These are phyloP conservation scores for Schizophyllum commune DNA, from an alignment of 1,284 basidiomycete genomes.

Conservation along the genomic window DNA sequence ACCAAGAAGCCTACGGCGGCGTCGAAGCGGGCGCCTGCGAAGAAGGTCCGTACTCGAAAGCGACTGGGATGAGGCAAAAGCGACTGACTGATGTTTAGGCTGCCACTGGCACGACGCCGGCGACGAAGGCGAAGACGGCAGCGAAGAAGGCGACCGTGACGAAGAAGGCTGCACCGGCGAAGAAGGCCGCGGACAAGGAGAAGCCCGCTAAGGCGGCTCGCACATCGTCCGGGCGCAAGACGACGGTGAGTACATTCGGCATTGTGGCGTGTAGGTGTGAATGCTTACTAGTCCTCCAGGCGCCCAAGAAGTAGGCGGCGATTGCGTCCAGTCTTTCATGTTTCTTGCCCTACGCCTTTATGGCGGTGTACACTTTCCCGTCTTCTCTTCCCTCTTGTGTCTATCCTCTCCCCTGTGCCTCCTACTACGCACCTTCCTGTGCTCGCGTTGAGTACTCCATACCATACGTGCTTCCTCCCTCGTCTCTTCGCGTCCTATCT, in stretches of 20 bases:
- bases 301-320: not conserved
- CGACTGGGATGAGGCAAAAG: not conserved
- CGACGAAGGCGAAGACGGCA: slow-evolving; percentile 20
- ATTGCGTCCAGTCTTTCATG: slow-evolving; percentile 4
- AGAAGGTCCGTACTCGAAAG: slow-evolving; percentile 9
- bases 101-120: slow-evolving; percentile 10
- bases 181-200: not conserved
- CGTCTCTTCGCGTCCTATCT: slow-evolving; percentile 10
- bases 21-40: slow-evolving; percentile 10
- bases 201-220: not conserved
- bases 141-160: slow-evolving; percentile 20
- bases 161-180: slow-evolving; percentile 12
- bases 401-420: too few species aligned
- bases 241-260: not conserved
- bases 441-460: too few species aligned
- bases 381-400: not conserved
- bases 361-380: slow-evolving; percentile 4
- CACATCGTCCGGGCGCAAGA: not conserved
- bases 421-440: too few species aligned
- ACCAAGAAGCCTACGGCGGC: slow-evolving; percentile 9
- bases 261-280: not conserved
- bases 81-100: not conserved
- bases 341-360: slow-evolving; percentile 6
- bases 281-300: not conserved
- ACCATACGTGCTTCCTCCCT: slow-evolving; percentile 2